These are phyloP conservation scores for Alternaria arborescens DNA, from an alignment of 2,329 filamentous ascomycete genomes.

Conservation along the genomic window DNA sequence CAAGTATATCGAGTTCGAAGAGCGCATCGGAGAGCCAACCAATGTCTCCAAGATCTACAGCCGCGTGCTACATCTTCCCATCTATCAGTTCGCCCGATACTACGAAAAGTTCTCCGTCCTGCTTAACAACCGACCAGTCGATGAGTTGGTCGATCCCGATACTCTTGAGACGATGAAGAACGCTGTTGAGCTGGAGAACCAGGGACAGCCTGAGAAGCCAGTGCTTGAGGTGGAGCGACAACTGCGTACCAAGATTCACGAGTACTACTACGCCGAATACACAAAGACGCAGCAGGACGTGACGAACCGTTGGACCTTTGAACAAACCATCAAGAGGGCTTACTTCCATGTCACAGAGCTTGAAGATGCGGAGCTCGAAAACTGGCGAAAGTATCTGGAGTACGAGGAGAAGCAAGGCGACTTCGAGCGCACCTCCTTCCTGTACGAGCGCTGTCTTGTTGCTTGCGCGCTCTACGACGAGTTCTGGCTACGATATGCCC, in stretches of 20 bases:
- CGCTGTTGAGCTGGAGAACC: constrained; percentile 74
- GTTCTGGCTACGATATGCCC: constrained; percentile 96
- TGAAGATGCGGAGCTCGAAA: constrained; percentile 81
- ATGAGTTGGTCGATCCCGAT: constrained; percentile 75
- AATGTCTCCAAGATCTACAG: constrained; percentile 84
- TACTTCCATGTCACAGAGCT: constrained; percentile 97
- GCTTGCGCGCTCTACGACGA: constrained; percentile 96
- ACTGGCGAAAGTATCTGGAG: constrained; percentile 96
- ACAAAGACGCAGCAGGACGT: constrained; percentile 84
- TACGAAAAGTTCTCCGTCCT: constrained; percentile 88
- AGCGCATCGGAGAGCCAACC: constrained; percentile 66
- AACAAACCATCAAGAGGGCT: constrained; percentile 91
- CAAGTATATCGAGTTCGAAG: constrained; percentile 97
- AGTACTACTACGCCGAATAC: constrained; percentile 82
- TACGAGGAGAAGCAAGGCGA: constrained; percentile 90
- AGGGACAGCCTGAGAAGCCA: constrained; percentile 63
- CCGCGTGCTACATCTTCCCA: constrained; percentile 86
- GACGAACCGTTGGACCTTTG: constrained; percentile 92
- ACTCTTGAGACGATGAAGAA: constrained; percentile 72
- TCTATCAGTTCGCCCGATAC: constrained; percentile 95
- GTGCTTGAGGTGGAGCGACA: constrained; percentile 86
- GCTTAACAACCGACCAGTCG: constrained; percentile 73
- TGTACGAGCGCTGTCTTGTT: constrained; percentile 94
- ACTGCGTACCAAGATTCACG: constrained; percentile 80
- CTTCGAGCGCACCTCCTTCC: constrained; percentile 75